Percentiles rank a stretch among this genome's conserved stretches.
Evolutionary conservation across 2,329 filamentous ascomycete species (phyloP).

Genomic region (Colletotrichum coccodes): DNA sequence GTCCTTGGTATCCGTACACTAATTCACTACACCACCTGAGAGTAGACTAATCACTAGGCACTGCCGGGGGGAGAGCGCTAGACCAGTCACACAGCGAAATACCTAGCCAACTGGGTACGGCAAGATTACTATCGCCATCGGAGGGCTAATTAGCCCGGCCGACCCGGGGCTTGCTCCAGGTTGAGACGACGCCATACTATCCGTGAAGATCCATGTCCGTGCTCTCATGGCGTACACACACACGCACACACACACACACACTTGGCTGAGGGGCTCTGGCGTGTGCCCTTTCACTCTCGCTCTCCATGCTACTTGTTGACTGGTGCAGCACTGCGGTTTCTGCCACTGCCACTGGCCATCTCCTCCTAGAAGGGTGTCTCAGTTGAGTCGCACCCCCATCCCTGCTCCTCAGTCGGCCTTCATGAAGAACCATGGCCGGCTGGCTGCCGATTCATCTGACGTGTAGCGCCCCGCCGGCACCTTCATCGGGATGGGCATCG

Average conservation of each 20-base stretch:
- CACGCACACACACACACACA: not conserved
- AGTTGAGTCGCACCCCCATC: constrained; percentile 6
- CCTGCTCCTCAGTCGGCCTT: constrained; percentile 21
- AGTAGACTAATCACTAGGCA: constrained; percentile 1
- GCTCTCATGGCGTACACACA: not conserved
- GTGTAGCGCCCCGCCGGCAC: constrained; percentile 64
- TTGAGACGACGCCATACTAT: constrained; percentile 30
- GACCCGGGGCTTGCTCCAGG: constrained; percentile 23
- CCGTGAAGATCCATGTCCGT: constrained; percentile 21
- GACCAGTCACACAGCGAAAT: not conserved
- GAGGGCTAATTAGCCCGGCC: constrained; percentile 31
- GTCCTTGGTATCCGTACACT: not conserved
- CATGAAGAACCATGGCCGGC: constrained; percentile 54
- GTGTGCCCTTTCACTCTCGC: not conserved
- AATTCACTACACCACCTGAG: not conserved
- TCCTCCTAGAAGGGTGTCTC: constrained; percentile 2
- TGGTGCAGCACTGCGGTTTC: not conserved
- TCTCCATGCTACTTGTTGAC: not conserved
- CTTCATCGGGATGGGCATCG: constrained; percentile 72
- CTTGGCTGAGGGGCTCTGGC: not conserved
- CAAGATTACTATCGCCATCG: constrained; percentile 13
- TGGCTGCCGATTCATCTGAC: constrained; percentile 38
- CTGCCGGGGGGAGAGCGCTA: not conserved
- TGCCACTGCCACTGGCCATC: not conserved
- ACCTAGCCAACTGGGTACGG: not conserved